A percentile compares a stretch with the other conserved stretches of the same genome.
These are phyloP conservation scores for Globisporangium recalcitrans DNA, from an alignment of 352 stramenopile species.

Conservation along the genomic window DNA sequence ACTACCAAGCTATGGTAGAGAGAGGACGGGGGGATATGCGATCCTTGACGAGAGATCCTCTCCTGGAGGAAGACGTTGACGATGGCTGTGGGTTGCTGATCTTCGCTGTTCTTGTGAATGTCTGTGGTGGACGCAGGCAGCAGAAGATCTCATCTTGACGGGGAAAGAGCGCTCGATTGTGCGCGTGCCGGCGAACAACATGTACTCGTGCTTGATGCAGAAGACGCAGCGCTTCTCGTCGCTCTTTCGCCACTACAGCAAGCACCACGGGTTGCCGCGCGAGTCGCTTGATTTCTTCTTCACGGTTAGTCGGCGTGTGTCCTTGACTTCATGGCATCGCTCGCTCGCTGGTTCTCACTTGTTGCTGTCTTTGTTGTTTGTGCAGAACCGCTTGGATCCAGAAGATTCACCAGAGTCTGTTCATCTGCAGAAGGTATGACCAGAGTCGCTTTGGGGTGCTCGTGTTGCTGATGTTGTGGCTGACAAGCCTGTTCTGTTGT, in stretches of 20 bases:
- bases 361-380: background rate
- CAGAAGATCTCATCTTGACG: slow-evolving; percentile 68
- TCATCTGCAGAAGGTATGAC: slow-evolving; percentile 70
- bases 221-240: slow-evolving; percentile 97
- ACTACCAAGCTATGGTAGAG: background rate
- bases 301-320: slow-evolving; percentile 40
- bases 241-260: slow-evolving; percentile 98
- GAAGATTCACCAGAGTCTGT: slow-evolving; percentile 84
- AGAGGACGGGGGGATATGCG: background rate
- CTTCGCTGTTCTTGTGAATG: background rate
- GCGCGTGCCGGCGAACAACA: slow-evolving; percentile 80
- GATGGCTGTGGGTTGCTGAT: slow-evolving; percentile 29
- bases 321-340: background rate
- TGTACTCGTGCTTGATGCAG: slow-evolving; percentile 96
- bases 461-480: slow-evolving; percentile 6
- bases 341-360: background rate
- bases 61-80: slow-evolving; percentile 21
- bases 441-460: background rate
- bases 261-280: slow-evolving; percentile 96
- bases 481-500: slow-evolving; percentile 7
- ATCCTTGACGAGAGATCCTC: background rate
- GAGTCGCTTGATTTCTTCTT: slow-evolving; percentile 98
- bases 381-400: slow-evolving; percentile 66
- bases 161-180: slow-evolving; percentile 81
- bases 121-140: slow-evolving; percentile 31